Base-by-base conservation (phyloP, 805 yeast species). In the Kuraishia capsulata region DNA sequence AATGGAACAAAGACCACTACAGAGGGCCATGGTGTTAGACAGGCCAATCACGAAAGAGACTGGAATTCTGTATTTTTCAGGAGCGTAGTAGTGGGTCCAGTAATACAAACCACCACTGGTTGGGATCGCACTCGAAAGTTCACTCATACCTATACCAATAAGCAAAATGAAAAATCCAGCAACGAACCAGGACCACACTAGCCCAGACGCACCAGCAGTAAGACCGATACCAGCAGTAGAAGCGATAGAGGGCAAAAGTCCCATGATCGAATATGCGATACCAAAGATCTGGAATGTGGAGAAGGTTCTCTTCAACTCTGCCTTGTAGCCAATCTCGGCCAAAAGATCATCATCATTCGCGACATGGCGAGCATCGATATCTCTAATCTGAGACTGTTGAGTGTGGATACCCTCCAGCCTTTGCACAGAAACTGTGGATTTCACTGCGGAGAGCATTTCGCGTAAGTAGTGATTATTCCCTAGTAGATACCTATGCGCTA, bases 31-130 rank as follows among this genome's bases (percentile, higher is more conserved):
- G 20, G 71, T 48, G 46, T 68, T 67, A 14, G 69, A 58, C 44
- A 65, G 59, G 3, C 72, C 74, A 42, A 69, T 62, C 26, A 67
- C 35, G 41, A 59, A 65, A 38, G 67, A 60, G 18, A 65, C 49
- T 2, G 67, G 66, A 8, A 64, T 62, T 39, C 64, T 48, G 30
- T 53, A 35, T 8, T 42, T 37, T 14, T 59, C 66, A 2, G 69
- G 71, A 19, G 71, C 63, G 45, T 59, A 68, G 49, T 63, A 65
- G 43, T 63, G 63, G 2, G 66, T 60, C 62, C 64, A 62, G 46
- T 77, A 78, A 31, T 79, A 80, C 11, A 80, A 67, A 30, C 83
- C 84, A 9, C 80, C 71, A 3, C 78, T 63, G 3, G 81, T 76
- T 20, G 84, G 84, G 55, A 73, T 68, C 4, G 80, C 71, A 33